phyloP scores from a whole-genome alignment of 306 rosid species.

The Cucurbita argyrosperma region DNA sequence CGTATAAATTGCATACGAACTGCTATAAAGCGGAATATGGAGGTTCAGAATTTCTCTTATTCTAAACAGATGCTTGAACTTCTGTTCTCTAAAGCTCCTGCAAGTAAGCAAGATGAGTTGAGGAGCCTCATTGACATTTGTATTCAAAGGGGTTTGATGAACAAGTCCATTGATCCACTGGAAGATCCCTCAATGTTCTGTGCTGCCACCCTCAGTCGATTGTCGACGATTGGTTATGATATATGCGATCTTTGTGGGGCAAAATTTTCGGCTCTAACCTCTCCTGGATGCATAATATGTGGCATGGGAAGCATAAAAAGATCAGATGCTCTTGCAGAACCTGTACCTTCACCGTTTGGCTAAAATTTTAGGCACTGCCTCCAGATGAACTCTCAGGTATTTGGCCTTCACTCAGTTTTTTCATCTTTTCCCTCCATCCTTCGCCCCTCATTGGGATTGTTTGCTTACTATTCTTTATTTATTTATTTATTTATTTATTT shows the following conservation, averaged over 20 bases:
- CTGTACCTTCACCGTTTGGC: conserved; percentile 92
- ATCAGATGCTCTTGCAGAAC: conserved; percentile 74
- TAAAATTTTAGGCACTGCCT: neutral
- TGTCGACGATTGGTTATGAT: conserved; percentile 91
- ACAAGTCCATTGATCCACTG: conserved; percentile 80
- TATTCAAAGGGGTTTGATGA: conserved; percentile 76
- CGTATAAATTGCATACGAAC: conserved; percentile 93
- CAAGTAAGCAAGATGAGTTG: conserved; percentile 81
- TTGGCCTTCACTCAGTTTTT: neutral
- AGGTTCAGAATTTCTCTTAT: conserved; percentile 84
- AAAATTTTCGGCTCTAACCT: conserved; percentile 65
- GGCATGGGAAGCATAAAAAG: conserved; percentile 96
- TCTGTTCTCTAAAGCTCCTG: conserved; percentile 79
- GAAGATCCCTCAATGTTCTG: conserved; percentile 98
- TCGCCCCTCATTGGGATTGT: neutral
- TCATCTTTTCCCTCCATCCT: neutral
- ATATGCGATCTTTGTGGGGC: conserved; percentile 98
- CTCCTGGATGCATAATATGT: conserved; percentile 88
- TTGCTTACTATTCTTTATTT: neutral
- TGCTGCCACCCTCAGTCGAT: conserved; percentile 81
- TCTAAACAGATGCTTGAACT: conserved; percentile 93
- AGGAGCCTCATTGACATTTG: conserved; percentile 79
- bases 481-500: too few relatives aligned
- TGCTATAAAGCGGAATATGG: conserved; percentile 89
- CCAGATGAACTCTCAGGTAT: neutral